These are phyloP conservation scores for Suhomyces bribrorum DNA, from an alignment of 1,139 yeast genomes.

Conservation along the genomic window DNA sequence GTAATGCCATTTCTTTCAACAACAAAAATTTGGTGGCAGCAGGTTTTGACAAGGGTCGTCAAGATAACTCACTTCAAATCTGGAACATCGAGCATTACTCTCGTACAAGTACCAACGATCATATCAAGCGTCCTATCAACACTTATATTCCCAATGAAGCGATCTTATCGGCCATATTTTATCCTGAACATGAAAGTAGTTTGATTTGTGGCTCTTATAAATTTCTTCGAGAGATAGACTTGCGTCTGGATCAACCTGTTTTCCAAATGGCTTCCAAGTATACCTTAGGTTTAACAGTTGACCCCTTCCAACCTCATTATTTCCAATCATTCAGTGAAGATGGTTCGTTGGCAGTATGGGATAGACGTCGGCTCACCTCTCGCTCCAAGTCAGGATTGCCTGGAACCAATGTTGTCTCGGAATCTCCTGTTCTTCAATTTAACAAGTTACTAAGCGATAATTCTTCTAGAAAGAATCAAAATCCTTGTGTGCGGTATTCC, in stretches of 20 bases:
- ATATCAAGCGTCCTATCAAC: constrained; percentile 54
- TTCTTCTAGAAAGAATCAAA: constrained; percentile 58
- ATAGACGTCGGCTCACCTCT: constrained; percentile 62
- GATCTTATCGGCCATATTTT: constrained; percentile 65
- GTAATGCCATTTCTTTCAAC: constrained; percentile 74
- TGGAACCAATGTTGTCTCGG: constrained; percentile 32
- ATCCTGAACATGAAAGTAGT: constrained; percentile 57
- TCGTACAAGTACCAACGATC: constrained; percentile 40
- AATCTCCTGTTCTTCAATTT: constrained; percentile 66
- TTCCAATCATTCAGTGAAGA: constrained; percentile 81
- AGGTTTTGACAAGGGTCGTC: constrained; percentile 79
- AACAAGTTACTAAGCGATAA: constrained; percentile 67
- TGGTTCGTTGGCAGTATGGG: constrained; percentile 87
- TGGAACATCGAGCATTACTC: constrained; percentile 76
- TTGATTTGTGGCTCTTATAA: constrained; percentile 79
- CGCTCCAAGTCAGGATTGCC: constrained; percentile 14
- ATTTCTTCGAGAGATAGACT: constrained; percentile 74
- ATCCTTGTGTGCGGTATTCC: constrained; percentile 72
- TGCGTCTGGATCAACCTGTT: constrained; percentile 65
- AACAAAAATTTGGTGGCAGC: constrained; percentile 66
- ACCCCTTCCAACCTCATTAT: constrained; percentile 61
- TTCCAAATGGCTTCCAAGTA: constrained; percentile 78
- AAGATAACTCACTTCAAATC: constrained; percentile 73
- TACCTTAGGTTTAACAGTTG: constrained; percentile 66
- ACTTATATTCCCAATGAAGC: constrained; percentile 75